Conservation (phyloP, 2,329 filamentous ascomycete species). For the Paecilomyces sp. region DNA sequence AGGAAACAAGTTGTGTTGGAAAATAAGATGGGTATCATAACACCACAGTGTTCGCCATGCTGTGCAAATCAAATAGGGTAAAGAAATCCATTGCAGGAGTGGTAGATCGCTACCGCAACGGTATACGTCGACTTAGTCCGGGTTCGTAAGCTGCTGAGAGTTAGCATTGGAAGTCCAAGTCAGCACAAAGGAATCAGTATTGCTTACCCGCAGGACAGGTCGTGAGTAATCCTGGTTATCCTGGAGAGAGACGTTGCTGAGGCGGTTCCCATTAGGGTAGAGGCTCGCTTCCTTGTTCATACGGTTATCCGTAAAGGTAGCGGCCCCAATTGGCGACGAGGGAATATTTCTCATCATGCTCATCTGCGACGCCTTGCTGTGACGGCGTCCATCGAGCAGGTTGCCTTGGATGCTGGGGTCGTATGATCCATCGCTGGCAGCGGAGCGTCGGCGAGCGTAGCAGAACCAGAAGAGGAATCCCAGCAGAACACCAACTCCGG, state of each 20-base stretch:
- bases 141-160: slow-evolving; percentile 26
- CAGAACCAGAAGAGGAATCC: slow-evolving; percentile 33
- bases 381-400: slow-evolving; percentile 19
- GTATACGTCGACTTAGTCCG: slow-evolving; percentile 19
- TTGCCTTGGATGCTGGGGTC: slow-evolving; percentile 18
- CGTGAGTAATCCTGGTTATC: slow-evolving; percentile 44
- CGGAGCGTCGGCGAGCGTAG: slow-evolving; percentile 28
- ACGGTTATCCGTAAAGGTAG: slow-evolving; percentile 36
- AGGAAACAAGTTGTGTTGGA: background rate
- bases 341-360: slow-evolving; percentile 26
- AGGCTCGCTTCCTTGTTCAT: slow-evolving; percentile 36
- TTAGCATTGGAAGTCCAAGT: background rate
- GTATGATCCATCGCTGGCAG: slow-evolving; percentile 10
- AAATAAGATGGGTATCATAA: slow-evolving; percentile 30
- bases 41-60: slow-evolving; percentile 23
- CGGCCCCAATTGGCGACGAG: slow-evolving; percentile 1
- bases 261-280: slow-evolving; percentile 33
- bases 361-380: slow-evolving; percentile 28
- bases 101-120: slow-evolving; percentile 2
- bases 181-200: too few species aligned
- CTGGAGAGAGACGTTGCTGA: slow-evolving; percentile 39
- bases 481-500: slow-evolving; percentile 29
- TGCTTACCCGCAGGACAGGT: slow-evolving; percentile 35
- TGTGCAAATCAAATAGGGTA: slow-evolving; percentile 15
- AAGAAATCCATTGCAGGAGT: slow-evolving; percentile 5